Conservation (phyloP, 805 yeast genomes). For the Ogataea angusta region DNA sequence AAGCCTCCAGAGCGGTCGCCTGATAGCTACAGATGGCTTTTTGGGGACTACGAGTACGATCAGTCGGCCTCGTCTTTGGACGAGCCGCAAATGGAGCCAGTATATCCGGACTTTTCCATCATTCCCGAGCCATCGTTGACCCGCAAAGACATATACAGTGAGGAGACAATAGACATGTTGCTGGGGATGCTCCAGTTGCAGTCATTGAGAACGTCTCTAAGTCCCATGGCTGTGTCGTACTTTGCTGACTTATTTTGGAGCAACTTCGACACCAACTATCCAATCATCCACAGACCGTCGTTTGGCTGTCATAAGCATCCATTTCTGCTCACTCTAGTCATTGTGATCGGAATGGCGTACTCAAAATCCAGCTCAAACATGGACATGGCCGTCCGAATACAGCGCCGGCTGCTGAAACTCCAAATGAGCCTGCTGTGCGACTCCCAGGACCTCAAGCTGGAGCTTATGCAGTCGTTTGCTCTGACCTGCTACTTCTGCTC, state of each 20-base stretch:
- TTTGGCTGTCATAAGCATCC: slow-evolving; percentile 19
- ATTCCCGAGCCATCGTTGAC: neutral
- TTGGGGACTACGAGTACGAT: slow-evolving; percentile 10
- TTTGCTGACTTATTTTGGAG: slow-evolving; percentile 35
- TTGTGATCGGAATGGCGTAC: slow-evolving; percentile 24
- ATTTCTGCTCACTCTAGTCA: slow-evolving; percentile 19
- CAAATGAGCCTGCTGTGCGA: slow-evolving; percentile 18
- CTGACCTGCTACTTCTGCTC: slow-evolving; percentile 25
- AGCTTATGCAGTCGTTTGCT: slow-evolving; percentile 26
- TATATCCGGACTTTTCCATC: neutral
- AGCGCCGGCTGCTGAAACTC: slow-evolving; percentile 17
- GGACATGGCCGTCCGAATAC: slow-evolving; percentile 20
- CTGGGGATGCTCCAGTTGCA: slow-evolving; percentile 3
- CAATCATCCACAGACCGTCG: slow-evolving; percentile 38
- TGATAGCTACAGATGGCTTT: slow-evolving; percentile 10
- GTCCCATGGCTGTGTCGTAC: slow-evolving; percentile 6
- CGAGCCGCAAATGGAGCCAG: neutral
- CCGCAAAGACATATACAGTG: neutral
- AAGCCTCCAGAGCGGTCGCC: neutral
- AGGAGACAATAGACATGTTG: neutral
- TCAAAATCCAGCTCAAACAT: slow-evolving; percentile 12
- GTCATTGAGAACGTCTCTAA: slow-evolving; percentile 3
- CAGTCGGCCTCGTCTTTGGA: slow-evolving; percentile 1
- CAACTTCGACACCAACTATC: slow-evolving; percentile 36
- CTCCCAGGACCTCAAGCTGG: slow-evolving; percentile 16